These are phyloP conservation scores for Excoecaria agallocha DNA, from an alignment of 345 rosid species.

Conservation along the genomic window DNA sequence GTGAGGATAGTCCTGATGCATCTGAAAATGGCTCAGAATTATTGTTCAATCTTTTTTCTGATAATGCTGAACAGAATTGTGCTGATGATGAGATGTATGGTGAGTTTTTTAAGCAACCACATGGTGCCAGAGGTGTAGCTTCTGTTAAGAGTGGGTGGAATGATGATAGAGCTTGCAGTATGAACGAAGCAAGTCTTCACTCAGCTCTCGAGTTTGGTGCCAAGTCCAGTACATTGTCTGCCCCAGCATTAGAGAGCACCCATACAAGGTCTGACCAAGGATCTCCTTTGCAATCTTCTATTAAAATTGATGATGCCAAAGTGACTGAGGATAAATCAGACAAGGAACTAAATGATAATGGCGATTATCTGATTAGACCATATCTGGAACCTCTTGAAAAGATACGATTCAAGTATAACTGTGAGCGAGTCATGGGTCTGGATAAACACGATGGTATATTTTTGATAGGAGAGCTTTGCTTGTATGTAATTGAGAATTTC, in stretches of 20 bases:
- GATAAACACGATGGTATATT: conserved; percentile 99
- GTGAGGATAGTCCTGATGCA: conserved; percentile 53
- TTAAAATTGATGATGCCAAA: conserved; percentile 59
- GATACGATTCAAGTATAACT: conserved; percentile 86
- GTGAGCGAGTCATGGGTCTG: conserved; percentile 94
- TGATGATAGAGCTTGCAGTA: conserved; percentile 83
- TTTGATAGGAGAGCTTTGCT: conserved; percentile 84
- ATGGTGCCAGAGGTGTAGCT: conserved; percentile 48
- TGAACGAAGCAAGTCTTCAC: conserved; percentile 95
- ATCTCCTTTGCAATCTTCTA: conserved; percentile 73
- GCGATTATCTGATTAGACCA: conserved; percentile 96
- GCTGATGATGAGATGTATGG: conserved; percentile 55
- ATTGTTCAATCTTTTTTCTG: conserved; percentile 57
- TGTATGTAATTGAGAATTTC: conserved; percentile 92
- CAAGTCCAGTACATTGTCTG: conserved; percentile 72
- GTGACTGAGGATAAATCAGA: conserved; percentile 66
- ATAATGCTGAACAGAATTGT: conserved; percentile 34
- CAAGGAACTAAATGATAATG: conserved; percentile 88
- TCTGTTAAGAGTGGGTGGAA: conserved; percentile 76
- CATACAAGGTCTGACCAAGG: conserved; percentile 68
- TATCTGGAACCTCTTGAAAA: conserved; percentile 92
- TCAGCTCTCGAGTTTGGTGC: conserved; percentile 91
- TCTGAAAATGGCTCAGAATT: conserved; percentile 69
- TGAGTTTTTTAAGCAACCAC: conserved; percentile 52
- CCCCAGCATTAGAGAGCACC: conserved; percentile 68